A percentile compares a stretch with the other conserved stretches of the same genome.
phyloP scores from a whole-genome alignment of 2,329 filamentous ascomycete genomes.

The Knufia fluminis region DNA sequence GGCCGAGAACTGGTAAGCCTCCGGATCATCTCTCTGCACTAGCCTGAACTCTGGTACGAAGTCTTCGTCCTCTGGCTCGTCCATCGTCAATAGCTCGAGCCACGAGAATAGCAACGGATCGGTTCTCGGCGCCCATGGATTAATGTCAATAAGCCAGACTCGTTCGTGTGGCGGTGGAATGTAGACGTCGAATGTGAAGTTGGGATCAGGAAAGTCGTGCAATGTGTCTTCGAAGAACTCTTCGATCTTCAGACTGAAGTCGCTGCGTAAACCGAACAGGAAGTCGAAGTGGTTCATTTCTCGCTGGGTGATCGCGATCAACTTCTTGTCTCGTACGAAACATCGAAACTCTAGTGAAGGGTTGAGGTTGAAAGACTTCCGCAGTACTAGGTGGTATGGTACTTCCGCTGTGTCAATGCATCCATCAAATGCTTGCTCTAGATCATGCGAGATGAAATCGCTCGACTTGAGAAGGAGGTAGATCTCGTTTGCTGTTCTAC shows the following conservation, averaged over 20 bases:
- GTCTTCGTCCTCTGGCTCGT: slow-evolving; percentile 37
- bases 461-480: slow-evolving; percentile 92
- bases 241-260: slow-evolving; percentile 59
- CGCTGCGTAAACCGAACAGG: slow-evolving; percentile 56
- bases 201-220: slow-evolving; percentile 60
- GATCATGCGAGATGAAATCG: slow-evolving; percentile 86
- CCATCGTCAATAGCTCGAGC: slow-evolving; percentile 70
- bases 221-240: slow-evolving; percentile 69
- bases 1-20: slow-evolving; percentile 76
- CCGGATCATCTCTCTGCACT: slow-evolving; percentile 73
- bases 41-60: slow-evolving; percentile 71
- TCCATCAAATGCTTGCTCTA: slow-evolving; percentile 86
- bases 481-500: slow-evolving; percentile 76
- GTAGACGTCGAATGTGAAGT: slow-evolving; percentile 88
- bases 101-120: slow-evolving; percentile 85
- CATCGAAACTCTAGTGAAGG: slow-evolving; percentile 90
- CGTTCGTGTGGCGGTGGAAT: slow-evolving; percentile 65
- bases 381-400: slow-evolving; percentile 70
- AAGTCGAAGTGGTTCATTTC: slow-evolving; percentile 89
- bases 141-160: slow-evolving; percentile 85
- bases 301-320: slow-evolving; percentile 78
- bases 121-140: slow-evolving; percentile 84
- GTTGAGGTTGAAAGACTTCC: slow-evolving; percentile 81
- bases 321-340: slow-evolving; percentile 73
- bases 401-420: slow-evolving; percentile 45